Percentiles rank a stretch among this genome's conserved stretches.
phyloP scores from a whole-genome alignment of 1,284 basidiomycete species.

The Trichosporon coremiiforme region DNA sequence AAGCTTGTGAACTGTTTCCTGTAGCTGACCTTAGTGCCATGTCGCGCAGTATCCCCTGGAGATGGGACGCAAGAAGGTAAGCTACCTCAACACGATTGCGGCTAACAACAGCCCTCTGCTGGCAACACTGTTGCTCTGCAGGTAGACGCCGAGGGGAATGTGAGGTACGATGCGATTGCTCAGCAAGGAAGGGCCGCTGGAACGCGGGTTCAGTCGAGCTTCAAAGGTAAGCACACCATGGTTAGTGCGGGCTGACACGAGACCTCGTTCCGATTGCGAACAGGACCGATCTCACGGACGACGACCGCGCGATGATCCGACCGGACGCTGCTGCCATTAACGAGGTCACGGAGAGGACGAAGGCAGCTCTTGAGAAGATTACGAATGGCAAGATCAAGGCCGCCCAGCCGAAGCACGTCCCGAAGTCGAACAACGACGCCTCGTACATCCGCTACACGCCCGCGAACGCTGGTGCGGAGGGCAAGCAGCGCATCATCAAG shows the following conservation, averaged over 20 bases:
- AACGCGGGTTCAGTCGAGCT: conserved; percentile 87
- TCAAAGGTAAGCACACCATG: conserved; percentile 63
- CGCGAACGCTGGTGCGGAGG: conserved; percentile 58
- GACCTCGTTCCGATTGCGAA: conserved; percentile 92
- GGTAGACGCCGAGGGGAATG: conserved; percentile 93
- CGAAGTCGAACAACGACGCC: conserved; percentile 75
- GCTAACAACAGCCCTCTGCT: conserved; percentile 67
- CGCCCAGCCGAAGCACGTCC: conserved; percentile 69
- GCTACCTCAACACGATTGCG: conserved; percentile 34
- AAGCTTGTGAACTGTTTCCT: conserved; percentile 19
- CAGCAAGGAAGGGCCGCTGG: conserved; percentile 87
- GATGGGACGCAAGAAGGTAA: conserved; percentile 89
- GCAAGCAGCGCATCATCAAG: conserved; percentile 95
- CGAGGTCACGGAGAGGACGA: conserved; percentile 84
- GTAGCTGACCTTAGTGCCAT: conserved; percentile 65
- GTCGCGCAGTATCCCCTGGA: conserved; percentile 95
- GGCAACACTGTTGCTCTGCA: conserved; percentile 94
- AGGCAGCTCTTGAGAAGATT: conserved; percentile 86
- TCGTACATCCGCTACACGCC: conserved; percentile 97
- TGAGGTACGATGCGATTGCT: conserved; percentile 95
- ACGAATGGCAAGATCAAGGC: conserved; percentile 96
- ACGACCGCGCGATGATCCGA: conserved; percentile 75
- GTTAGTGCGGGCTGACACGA: conserved; percentile 31
- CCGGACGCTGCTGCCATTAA: conserved; percentile 89
- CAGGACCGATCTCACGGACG: conserved; percentile 81